Evolutionary conservation across 805 yeast genomes (phyloP).

Genomic region (Candida sphagnicola): DNA sequence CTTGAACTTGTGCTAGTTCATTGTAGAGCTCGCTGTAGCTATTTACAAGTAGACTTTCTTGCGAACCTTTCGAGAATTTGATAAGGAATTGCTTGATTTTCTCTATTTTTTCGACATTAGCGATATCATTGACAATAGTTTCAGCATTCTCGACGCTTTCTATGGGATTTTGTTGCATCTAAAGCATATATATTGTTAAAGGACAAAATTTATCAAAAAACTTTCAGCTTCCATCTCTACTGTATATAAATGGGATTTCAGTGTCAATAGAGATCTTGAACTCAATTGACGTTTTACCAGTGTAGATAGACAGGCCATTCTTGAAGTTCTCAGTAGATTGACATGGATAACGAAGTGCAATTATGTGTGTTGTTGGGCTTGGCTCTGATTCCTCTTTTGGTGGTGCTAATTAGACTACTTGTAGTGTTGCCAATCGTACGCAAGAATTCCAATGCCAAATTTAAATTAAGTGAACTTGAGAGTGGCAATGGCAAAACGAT

Average conservation of each 20-base stretch:
- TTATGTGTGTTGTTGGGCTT: constrained; percentile 1
- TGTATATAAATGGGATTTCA: no score
- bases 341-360: not conserved
- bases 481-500: constrained; percentile 15
- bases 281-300: no score
- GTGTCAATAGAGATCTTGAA: no score
- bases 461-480: not conserved
- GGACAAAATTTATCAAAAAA: no score
- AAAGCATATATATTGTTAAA: no score
- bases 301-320: no score
- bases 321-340: no score
- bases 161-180: not conserved
- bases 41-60: not conserved
- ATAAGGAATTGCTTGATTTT: constrained; percentile 2
- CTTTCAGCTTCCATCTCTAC: no score
- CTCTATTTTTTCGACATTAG: not conserved
- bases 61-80: not conserved
- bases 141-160: not conserved
- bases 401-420: not conserved
- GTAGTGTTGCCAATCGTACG: not conserved
- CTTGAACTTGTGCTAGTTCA: not conserved
- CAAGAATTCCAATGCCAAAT: not conserved
- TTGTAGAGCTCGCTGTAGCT: not conserved
- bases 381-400: not conserved
- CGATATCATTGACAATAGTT: not conserved